A percentile compares a stretch with the other conserved stretches of the same genome.
Evolutionary conservation across 805 yeast species (phyloP).

Genomic region (Pichia paraexigua): DNA sequence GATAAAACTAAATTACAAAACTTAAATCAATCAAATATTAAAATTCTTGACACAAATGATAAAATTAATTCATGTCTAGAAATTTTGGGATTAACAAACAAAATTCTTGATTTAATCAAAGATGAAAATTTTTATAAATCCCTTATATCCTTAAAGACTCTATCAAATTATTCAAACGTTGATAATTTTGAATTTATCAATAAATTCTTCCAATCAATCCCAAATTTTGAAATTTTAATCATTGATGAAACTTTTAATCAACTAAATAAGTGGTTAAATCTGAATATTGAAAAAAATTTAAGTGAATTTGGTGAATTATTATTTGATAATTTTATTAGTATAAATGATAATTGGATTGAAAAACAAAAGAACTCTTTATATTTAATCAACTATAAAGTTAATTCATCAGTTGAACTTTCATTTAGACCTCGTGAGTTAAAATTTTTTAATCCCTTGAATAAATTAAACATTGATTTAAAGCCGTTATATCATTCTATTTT

Average conservation of each 20-base stretch:
- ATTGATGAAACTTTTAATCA: slow-evolving; percentile 65
- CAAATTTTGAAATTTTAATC: slow-evolving; percentile 64
- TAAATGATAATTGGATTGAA: slow-evolving; percentile 54
- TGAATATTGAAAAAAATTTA: slow-evolving; percentile 55
- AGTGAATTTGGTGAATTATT: slow-evolving; percentile 48
- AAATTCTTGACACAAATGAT: slow-evolving; percentile 63
- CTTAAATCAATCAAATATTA: slow-evolving; percentile 53
- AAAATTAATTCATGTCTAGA: slow-evolving; percentile 68
- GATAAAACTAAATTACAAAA: slow-evolving; percentile 54
- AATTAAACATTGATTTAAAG: slow-evolving; percentile 50
- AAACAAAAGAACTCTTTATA: slow-evolving; percentile 37
- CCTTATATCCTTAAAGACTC: slow-evolving; percentile 68
- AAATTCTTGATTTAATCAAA: slow-evolving; percentile 71
- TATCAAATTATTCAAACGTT: slow-evolving; percentile 55
- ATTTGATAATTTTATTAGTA: slow-evolving; percentile 43
- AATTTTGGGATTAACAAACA: slow-evolving; percentile 79
- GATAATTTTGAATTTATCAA: slow-evolving; percentile 67
- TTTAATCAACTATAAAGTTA: slow-evolving; percentile 55
- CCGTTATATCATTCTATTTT: slow-evolving; percentile 76
- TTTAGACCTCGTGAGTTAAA: slow-evolving; percentile 44
- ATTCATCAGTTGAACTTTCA: slow-evolving; percentile 79
- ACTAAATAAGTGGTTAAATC: slow-evolving; percentile 54
- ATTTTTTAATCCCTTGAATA: slow-evolving; percentile 41
- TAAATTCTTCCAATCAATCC: slow-evolving; percentile 67
- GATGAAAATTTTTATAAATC: slow-evolving; percentile 78